A percentile compares a stretch with the other conserved stretches of the same genome.
Conservation (phyloP, 768 basidiomycete species). For the Boletus edulis region DNA sequence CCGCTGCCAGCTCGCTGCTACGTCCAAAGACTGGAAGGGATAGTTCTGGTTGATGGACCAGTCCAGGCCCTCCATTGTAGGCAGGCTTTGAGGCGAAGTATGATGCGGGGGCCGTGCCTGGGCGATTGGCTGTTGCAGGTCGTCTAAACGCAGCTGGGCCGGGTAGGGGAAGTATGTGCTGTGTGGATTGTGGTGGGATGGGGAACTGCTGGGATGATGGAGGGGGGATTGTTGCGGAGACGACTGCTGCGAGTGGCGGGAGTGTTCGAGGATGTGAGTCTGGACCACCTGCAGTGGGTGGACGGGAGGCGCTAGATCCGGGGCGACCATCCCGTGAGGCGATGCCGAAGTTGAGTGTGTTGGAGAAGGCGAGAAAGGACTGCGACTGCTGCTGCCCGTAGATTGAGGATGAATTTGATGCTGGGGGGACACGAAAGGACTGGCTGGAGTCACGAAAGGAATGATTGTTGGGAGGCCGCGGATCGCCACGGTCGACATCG, state of each 20-base stretch:
- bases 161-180: conserved; percentile 57
- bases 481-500: conserved; percentile 37
- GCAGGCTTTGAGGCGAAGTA: conserved; percentile 50
- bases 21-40: conserved; percentile 41
- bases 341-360: conserved; percentile 46
- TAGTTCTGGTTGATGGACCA: conserved; percentile 48
- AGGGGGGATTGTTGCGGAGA: conserved; percentile 66
- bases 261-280: conserved; percentile 48
- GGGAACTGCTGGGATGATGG: conserved; percentile 39
- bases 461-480: conserved; percentile 46
- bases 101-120: conserved; percentile 69
- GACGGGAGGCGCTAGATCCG: conserved; percentile 49
- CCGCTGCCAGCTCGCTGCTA: conserved; percentile 37
- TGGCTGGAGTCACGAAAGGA: conserved; percentile 80
- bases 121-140: conserved; percentile 60
- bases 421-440: conserved; percentile 72
- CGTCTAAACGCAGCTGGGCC: conserved; percentile 51
- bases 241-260: conserved; percentile 74
- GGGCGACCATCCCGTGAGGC: conserved; percentile 40
- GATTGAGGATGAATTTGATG: conserved; percentile 40
- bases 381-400: conserved; percentile 47
- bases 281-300: conserved; percentile 51
- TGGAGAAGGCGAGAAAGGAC: conserved; percentile 67
- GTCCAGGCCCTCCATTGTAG: conserved; percentile 49
- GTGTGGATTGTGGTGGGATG: conserved; percentile 41